Evolutionary conservation across 495 filamentous ascomycete genomes (phyloP), one percentile per base, ranked within the genome.

Genomic region (Aspergillus asperescens): DNA sequence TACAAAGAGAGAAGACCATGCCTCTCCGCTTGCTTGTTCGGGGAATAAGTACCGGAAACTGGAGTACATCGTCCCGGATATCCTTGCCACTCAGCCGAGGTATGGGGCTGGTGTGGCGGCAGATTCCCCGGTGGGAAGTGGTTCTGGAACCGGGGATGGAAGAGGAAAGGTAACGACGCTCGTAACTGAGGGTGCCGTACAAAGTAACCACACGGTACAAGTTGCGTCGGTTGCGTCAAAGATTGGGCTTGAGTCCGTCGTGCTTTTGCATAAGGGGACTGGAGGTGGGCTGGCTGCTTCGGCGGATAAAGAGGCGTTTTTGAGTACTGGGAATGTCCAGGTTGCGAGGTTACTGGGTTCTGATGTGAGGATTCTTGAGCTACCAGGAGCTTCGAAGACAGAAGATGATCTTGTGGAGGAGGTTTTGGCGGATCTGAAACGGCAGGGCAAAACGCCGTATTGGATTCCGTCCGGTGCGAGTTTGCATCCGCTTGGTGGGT

Each of bases 31-130:
- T 40, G 63, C 67, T 44, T 63, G 62, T 40, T 46, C 69, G 20
- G 70, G 70, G 23, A 74, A 74, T 58, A 74, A 74, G 62, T 70
- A 72, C 57, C 69, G 70, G 40, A 74, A 74, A 55, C 60, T 74
- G 24, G 70, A 74, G 59, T 74, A 74, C 56, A 64, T 74, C 22
- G 53, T 72, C 12, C 68, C 69, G 0, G 67, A 74, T 34, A 67
- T 72, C 22, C 60, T 67, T 31, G 62, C 58, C 25, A n/a, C 28
- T 1, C 6, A n/a, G 1, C 27, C 53, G 48, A 7, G 38, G 43
- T 25, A 7, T 16, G 4, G 57, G 52, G 16, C 51, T n/a, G 18
- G 38, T 27, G 15, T 18, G 18, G 37, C 18, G 38, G 23, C 16
- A n/a, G 27, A 45, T 19, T 1, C 7, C 1, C 44, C 44, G 2